A percentile compares a stretch with the other conserved stretches of the same genome.
Evolutionary conservation across 2,329 filamentous ascomycete species (phyloP).

Genomic region (Colletotrichum tabaci): DNA sequence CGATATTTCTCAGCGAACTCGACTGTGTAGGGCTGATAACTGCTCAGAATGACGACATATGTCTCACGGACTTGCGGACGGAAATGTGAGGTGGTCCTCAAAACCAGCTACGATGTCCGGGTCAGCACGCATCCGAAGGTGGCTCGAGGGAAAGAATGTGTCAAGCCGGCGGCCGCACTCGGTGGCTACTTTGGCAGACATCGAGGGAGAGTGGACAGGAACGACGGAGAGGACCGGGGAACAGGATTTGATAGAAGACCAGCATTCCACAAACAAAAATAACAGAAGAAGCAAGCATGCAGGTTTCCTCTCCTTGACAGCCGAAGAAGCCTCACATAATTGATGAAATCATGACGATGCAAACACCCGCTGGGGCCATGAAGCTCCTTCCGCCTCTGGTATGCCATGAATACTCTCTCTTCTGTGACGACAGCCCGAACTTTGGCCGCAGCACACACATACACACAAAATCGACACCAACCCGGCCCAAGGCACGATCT

Average conservation of each 20-base stretch:
- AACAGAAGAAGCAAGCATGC: not conserved
- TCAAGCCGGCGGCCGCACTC: constrained; percentile 5
- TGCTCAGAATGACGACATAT: not conserved
- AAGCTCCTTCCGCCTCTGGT: not conserved
- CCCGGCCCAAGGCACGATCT: not conserved
- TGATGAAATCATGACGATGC: not conserved
- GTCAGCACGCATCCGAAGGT: not conserved
- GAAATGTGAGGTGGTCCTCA: not conserved
- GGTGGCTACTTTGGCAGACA: not conserved
- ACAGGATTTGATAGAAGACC: not conserved
- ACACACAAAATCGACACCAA: constrained; percentile 5
- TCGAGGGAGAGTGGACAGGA: not conserved
- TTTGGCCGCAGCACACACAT: not conserved
- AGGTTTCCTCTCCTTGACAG: not conserved
- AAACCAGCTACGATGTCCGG: not conserved
- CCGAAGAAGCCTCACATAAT: not conserved
- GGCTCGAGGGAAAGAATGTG: not conserved
- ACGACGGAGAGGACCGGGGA: not conserved
- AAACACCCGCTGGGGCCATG: not conserved
- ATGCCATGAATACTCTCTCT: not conserved
- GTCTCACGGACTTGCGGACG: not conserved
- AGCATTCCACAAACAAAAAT: not conserved
- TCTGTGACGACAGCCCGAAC: not conserved
- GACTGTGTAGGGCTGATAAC: not conserved
- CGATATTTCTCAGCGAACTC: not conserved